phyloP scores from a whole-genome alignment of 2,329 filamentous ascomycete genomes.

The Alternaria sp. region DNA sequence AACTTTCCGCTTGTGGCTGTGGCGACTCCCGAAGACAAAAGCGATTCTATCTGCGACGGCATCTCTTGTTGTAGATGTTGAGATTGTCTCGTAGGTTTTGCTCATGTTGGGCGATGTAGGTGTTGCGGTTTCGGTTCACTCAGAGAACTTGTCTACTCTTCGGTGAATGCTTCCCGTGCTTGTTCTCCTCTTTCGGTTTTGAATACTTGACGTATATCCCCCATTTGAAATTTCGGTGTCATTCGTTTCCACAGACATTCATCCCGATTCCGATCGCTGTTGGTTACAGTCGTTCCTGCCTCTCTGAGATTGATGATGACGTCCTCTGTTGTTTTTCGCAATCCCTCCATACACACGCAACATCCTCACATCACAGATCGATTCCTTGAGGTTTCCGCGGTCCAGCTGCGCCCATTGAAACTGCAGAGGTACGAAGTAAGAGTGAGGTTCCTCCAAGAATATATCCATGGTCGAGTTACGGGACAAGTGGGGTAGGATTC shows the following conservation, averaged over 20 bases:
- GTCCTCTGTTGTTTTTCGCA: not conserved
- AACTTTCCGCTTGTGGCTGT: not conserved
- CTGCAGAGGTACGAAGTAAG: conserved; percentile 5
- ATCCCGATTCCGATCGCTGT: not conserved
- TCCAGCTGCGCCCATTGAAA: not conserved
- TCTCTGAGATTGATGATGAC: not conserved
- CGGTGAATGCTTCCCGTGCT: not conserved
- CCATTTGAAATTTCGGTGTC: not conserved
- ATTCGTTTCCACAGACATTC: not conserved
- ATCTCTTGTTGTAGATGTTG: conserved; percentile 32
- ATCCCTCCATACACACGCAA: no score
- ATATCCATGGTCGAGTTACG: conserved; percentile 5
- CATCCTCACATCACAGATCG: not conserved
- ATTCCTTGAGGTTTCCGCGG: not conserved
- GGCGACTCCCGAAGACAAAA: not conserved
- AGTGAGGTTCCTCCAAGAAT: conserved; percentile 14
- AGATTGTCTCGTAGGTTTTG: conserved; percentile 4
- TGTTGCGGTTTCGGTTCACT: conserved; percentile 11
- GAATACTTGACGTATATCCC: not conserved
- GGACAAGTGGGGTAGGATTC: conserved; percentile 12
- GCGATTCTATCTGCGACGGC: not conserved
- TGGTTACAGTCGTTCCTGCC: not conserved
- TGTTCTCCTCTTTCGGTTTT: not conserved
- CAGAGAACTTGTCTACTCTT: conserved; percentile 14
- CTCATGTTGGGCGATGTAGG: conserved; percentile 11